These are phyloP conservation scores for Ceratocystis alfenasii DNA, from an alignment of 2,329 filamentous ascomycete species.

Conservation along the genomic window DNA sequence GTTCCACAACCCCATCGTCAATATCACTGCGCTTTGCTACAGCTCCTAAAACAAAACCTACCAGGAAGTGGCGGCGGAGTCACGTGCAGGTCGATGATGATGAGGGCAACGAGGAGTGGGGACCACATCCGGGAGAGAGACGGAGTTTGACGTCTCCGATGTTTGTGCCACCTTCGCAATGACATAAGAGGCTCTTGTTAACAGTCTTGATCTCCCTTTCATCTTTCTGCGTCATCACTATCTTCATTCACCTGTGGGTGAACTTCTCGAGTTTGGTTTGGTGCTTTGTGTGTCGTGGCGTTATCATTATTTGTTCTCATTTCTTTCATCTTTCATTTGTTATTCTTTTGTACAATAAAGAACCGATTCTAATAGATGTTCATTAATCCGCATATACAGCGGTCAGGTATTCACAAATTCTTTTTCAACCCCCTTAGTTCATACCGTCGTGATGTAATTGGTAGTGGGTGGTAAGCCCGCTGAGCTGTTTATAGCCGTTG, in stretches of 20 bases:
- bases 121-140: constrained; percentile 18
- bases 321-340: neutral
- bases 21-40: constrained; percentile 20
- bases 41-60: constrained; percentile 14
- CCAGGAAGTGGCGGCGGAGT: constrained; percentile 8
- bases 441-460: constrained; percentile 12
- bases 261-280: neutral
- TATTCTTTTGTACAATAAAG: neutral
- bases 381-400: neutral
- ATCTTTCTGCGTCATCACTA: neutral
- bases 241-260: neutral
- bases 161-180: constrained; percentile 1
- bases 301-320: neutral
- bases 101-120: constrained; percentile 15
- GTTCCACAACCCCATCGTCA: constrained; percentile 19
- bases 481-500: neutral
- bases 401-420: neutral
- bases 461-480: neutral
- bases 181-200: neutral
- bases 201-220: neutral
- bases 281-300: neutral
- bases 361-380: neutral
- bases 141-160: constrained; percentile 14
- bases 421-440: neutral
- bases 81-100: neutral